A percentile compares a stretch with the other conserved stretches of the same genome.
Evolutionary conservation across 2,329 filamentous ascomycete genomes (phyloP).

Genomic region (Colletotrichum navitas): DNA sequence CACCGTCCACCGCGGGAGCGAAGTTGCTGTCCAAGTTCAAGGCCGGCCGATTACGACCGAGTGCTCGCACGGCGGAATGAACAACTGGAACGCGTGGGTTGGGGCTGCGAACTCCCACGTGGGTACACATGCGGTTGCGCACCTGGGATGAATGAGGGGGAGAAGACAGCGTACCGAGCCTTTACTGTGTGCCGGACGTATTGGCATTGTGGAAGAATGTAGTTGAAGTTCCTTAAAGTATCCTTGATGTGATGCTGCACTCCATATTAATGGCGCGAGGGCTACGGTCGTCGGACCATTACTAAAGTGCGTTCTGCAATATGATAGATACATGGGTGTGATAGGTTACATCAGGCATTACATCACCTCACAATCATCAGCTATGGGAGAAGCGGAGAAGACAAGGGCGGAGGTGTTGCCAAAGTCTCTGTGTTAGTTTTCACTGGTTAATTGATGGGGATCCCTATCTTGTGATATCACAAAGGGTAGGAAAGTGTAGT

Average conservation of each 20-base stretch:
- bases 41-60: constrained; percentile 34
- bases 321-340: background rate
- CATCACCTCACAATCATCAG: too few species aligned
- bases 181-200: constrained; percentile 55
- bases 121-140: constrained; percentile 28
- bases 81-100: constrained; percentile 44
- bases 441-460: too few species aligned
- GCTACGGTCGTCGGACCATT: background rate
- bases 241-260: background rate
- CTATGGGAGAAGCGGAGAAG: too few species aligned
- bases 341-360: background rate
- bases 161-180: constrained; percentile 45
- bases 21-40: constrained; percentile 28
- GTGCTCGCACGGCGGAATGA: constrained; percentile 32
- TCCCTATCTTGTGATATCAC: too few species aligned
- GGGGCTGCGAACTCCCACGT: constrained; percentile 8
- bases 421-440: too few species aligned
- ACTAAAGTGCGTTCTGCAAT: background rate
- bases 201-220: background rate
- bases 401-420: too few species aligned
- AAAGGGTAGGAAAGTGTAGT: too few species aligned
- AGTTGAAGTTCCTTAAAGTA: too few species aligned
- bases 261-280: background rate
- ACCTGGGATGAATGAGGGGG: constrained; percentile 9
- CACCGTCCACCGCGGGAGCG: constrained; percentile 23